Evolutionary conservation across 495 filamentous ascomycete species (phyloP).

Genomic region (Podospora sp.): DNA sequence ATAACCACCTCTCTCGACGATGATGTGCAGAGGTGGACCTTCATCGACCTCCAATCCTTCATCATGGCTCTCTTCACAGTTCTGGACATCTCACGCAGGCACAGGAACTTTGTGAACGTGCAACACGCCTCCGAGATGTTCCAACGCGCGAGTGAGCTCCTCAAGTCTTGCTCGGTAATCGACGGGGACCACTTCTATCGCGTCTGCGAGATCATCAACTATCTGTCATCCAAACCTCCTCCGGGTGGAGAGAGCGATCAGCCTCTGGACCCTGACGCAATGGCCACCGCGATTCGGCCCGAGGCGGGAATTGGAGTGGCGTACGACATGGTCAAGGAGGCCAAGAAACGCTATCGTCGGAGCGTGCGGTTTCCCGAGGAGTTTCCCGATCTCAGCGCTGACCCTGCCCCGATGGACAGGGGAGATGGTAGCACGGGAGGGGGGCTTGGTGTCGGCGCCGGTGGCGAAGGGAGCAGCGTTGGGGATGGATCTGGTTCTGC

Average conservation of each 20-base stretch:
- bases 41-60: constrained; percentile 8
- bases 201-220: constrained; percentile 6
- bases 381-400: not conserved
- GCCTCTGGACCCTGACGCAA: not conserved
- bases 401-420: not conserved
- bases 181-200: constrained; percentile 5
- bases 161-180: not conserved
- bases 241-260: not conserved
- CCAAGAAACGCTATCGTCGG: not conserved
- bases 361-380: not conserved
- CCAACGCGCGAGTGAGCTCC: not conserved
- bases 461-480: too few relatives aligned
- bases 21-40: not conserved
- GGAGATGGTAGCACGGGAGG: too few relatives aligned
- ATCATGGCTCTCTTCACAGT: constrained; percentile 6
- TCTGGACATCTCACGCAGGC: not conserved
- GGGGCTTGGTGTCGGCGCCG: too few relatives aligned
- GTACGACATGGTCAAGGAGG: constrained; percentile 3
- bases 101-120: not conserved
- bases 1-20: not conserved
- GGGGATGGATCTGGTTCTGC: too few relatives aligned
- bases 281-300: not conserved
- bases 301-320: not conserved
- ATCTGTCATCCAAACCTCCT: not conserved
- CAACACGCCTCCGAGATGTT: not conserved